Conservation (phyloP, 1,139 yeast genomes). For the Kurtzmaniella natalensis region DNA sequence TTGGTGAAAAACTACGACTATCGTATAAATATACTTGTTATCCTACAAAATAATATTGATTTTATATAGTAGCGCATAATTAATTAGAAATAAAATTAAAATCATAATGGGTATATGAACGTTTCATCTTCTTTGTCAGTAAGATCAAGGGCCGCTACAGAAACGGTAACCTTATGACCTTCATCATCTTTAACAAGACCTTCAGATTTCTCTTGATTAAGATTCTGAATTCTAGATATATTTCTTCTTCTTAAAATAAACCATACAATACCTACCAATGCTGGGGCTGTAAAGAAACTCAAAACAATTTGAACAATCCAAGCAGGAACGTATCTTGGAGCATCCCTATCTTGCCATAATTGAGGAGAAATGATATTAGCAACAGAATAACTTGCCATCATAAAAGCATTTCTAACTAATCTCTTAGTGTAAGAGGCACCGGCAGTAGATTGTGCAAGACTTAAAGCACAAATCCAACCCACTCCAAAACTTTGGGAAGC, state of each 20-base stretch:
- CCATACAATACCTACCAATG: slow-evolving; percentile 32
- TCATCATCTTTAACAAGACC: slow-evolving; percentile 24
- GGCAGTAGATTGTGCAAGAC: slow-evolving; percentile 21
- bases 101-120: slow-evolving; percentile 37
- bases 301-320: slow-evolving; percentile 53
- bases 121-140: slow-evolving; percentile 44
- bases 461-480: slow-evolving; percentile 19
- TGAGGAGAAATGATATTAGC: slow-evolving; percentile 25
- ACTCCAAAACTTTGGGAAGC: slow-evolving; percentile 19
- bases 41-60: too few species aligned
- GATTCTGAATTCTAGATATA: slow-evolving; percentile 18
- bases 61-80: not conserved
- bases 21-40: too few species aligned
- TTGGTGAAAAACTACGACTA: too few species aligned
- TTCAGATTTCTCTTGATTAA: slow-evolving; percentile 9
- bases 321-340: slow-evolving; percentile 30
- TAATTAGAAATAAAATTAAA: too few species aligned
- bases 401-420: slow-evolving; percentile 19
- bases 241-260: slow-evolving; percentile 35
- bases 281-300: slow-evolving; percentile 39
- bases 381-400: slow-evolving; percentile 20
- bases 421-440: slow-evolving; percentile 22
- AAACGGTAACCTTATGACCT: slow-evolving; percentile 27
- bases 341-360: slow-evolving; percentile 17
- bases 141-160: slow-evolving; percentile 38